Evolutionary conservation across 805 yeast species (phyloP), one percentile per base, ranked within the genome.

Genomic region (Lachancea lanzarotensis): DNA sequence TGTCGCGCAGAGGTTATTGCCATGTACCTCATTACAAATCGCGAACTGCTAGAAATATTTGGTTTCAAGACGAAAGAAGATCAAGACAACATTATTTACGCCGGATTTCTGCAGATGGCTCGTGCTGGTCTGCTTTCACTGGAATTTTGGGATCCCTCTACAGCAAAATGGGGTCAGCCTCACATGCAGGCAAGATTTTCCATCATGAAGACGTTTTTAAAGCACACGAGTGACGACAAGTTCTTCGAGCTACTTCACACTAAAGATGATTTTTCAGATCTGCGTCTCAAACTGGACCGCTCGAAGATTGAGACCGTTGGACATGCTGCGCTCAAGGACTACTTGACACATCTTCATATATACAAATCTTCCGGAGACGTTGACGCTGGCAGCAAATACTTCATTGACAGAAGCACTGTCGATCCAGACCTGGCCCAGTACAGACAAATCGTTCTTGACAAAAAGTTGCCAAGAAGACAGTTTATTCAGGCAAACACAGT

Each of bases 111-210:
- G 51, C 80, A 78, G 52, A 88, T 88, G 96, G 84, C 88, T 20
- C 75, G 95, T 54, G 95, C 95, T 5, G 96, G 96, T 47, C 69
- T 88, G 40, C 58, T 84, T 30, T 91, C 85, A 7, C 72, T 88
- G 59, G 95, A 88, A 63, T 85, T 75, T 62, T 88, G 95, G 88
- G 95, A 88, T 63, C 95, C 95, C 33, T 66, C 66, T 37, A 74
- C 86, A 25, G 69, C 71, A 47, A 87, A 86, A 66, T 88, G 96
- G 95, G 96, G 96, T 26, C 96, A 88, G 68, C 81, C 96, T 12
- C 96, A 88, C 63, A 86, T 87, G 88, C 95, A 87, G 68, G 96
- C 95, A 3, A 74, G 96, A 64, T 88, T 75, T 66, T 86, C 93
- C 27, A 87, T 88, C 53, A 73, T 85, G 74, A 85, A 84, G 68